Evolutionary conservation across 1,284 basidiomycete genomes (phyloP).

Genomic region (Tilletia caries): DNA sequence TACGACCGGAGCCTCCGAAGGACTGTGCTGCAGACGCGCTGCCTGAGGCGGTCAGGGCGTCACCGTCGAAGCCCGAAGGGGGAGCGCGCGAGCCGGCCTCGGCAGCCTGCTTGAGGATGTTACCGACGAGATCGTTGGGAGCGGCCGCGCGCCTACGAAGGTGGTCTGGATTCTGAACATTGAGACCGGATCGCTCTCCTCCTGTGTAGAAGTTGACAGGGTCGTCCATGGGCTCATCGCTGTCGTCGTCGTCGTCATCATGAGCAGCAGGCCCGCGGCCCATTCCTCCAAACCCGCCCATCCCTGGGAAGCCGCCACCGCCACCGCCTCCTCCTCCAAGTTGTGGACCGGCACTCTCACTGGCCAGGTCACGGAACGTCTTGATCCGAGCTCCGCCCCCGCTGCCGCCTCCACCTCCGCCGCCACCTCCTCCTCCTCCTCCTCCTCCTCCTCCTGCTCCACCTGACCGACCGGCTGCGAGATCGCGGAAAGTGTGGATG

Average conservation of each 20-base stretch:
- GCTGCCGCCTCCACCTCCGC: neutral
- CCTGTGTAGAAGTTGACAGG: constrained; percentile 52
- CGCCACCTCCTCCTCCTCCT: neutral
- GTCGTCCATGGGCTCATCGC: constrained; percentile 38
- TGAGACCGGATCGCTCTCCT: constrained; percentile 69
- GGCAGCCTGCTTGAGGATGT: constrained; percentile 72
- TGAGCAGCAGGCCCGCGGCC: neutral
- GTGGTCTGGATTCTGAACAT: constrained; percentile 73
- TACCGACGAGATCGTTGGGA: constrained; percentile 67
- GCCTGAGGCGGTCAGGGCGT: neutral
- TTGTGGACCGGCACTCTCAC: neutral
- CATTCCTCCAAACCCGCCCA: neutral
- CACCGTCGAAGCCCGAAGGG: neutral
- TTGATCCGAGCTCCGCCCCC: constrained; percentile 4
- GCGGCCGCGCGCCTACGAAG: constrained; percentile 61
- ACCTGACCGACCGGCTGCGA: neutral
- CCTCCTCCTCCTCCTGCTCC: neutral
- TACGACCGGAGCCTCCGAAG: constrained; percentile 26
- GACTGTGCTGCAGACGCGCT: neutral
- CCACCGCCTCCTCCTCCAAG: neutral
- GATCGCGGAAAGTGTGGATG: constrained; percentile 7
- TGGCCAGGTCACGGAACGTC: neutral
- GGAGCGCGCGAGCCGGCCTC: constrained; percentile 59
- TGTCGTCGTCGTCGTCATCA: constrained; percentile 38
- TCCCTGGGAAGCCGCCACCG: neutral